These are phyloP conservation scores for Phoenix dactylifera DNA, from an alignment of 176 grass and related monocot genomes.

Conservation along the genomic window DNA sequence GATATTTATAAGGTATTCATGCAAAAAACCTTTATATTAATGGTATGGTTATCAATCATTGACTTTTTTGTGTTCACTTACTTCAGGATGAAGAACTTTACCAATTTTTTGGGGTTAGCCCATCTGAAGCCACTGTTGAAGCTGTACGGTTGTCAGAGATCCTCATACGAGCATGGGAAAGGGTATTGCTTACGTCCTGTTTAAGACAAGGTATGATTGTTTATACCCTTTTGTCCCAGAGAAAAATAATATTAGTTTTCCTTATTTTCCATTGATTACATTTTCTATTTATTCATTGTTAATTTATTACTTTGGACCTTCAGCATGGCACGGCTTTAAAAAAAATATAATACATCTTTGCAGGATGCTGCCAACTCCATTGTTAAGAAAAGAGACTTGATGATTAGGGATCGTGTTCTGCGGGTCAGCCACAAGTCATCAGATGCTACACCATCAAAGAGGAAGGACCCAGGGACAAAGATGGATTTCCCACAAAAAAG, in stretches of 20 bases:
- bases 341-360: too few species aligned
- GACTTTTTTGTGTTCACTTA: slow-evolving; percentile 21
- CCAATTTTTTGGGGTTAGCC: slow-evolving; percentile 54
- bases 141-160: slow-evolving; percentile 91
- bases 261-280: too few species aligned
- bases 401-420: slow-evolving; percentile 57
- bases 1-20: too few species aligned
- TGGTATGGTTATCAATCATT: background rate
- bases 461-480: slow-evolving; percentile 8
- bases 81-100: slow-evolving; percentile 96
- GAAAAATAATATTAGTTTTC: too few species aligned
- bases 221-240: background rate
- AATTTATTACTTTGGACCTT: too few species aligned
- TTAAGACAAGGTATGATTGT: slow-evolving; percentile 81
- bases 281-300: too few species aligned
- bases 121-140: slow-evolving; percentile 57
- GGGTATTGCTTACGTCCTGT: slow-evolving; percentile 86
- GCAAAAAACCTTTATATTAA: too few species aligned
- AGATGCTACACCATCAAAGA: slow-evolving; percentile 17
- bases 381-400: slow-evolving; percentile 37
- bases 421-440: slow-evolving; percentile 51
- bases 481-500: slow-evolving; percentile 22
- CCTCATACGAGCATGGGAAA: slow-evolving; percentile 68
- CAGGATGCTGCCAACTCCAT: slow-evolving; percentile 65
- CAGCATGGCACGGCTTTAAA: too few species aligned